Conservation (phyloP, 148 eudicot genomes). For the Salicornia ramosissima region DNA sequence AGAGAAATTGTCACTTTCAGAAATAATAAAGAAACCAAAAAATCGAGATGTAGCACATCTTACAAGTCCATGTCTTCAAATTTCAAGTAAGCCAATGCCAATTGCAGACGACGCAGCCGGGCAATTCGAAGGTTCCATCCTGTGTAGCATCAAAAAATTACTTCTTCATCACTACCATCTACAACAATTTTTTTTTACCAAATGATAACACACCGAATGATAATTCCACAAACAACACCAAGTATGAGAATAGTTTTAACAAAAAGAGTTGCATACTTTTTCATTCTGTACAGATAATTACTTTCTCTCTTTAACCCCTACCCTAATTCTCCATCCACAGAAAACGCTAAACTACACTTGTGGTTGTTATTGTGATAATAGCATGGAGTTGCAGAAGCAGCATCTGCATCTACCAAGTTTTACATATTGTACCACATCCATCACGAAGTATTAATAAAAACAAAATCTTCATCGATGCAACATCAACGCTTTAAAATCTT, state of each 20-base stretch:
- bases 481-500: too few species aligned
- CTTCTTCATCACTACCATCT: conserved; percentile 8
- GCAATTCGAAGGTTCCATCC: conserved; percentile 78
- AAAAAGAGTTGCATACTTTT: background rate
- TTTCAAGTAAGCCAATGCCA: conserved; percentile 73
- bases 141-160: conserved; percentile 30
- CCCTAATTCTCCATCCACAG: background rate
- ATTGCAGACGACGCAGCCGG: conserved; percentile 77
- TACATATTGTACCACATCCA: background rate
- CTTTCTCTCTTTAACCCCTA: background rate
- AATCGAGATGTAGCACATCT: conserved; percentile 29
- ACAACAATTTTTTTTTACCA: background rate
- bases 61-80: conserved; percentile 87
- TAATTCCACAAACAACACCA: background rate
- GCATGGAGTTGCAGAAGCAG: background rate
- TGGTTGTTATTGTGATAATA: background rate
- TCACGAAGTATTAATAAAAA: background rate
- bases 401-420: background rate
- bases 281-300: background rate
- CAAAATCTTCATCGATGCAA: too few species aligned
- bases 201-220: background rate
- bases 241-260: background rate
- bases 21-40: conserved; percentile 4
- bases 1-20: background rate
- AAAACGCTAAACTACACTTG: background rate